A percentile compares a stretch with the other conserved stretches of the same genome.
These are phyloP conservation scores for Candida taoyuanica DNA, from an alignment of 805 yeast species.

Conservation along the genomic window DNA sequence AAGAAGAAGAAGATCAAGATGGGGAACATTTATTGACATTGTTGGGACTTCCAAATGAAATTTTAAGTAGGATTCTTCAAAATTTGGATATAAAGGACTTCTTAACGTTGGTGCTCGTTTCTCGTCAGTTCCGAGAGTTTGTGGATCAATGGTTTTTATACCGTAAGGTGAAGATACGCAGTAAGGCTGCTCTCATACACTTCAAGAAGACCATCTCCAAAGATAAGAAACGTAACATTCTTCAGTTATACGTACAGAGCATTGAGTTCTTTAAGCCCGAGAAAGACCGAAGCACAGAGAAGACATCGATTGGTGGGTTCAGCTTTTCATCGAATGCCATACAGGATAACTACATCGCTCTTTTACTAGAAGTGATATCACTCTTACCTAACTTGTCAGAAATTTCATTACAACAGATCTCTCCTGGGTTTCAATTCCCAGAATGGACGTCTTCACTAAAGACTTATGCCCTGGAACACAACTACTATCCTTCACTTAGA, in stretches of 20 bases:
- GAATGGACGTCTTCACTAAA: conserved; percentile 26
- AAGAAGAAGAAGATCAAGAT: no score
- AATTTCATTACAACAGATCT: conserved; percentile 39
- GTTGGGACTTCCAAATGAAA: conserved; percentile 40
- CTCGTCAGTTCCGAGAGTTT: conserved; percentile 34
- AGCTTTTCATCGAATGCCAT: conserved; percentile 20
- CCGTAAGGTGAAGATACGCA: conserved; percentile 28
- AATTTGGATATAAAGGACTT: conserved; percentile 25
- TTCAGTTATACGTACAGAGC: conserved; percentile 22
- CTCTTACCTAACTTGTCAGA: conserved; percentile 43
- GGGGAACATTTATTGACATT: no score
- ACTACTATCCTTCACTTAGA: conserved; percentile 26
- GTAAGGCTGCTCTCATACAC: conserved; percentile 16
- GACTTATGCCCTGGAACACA: conserved; percentile 25
- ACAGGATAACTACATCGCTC: conserved; percentile 28
- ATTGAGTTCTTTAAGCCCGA: conserved; percentile 19
- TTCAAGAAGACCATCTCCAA: conserved; percentile 35
- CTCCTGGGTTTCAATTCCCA: conserved; percentile 45
- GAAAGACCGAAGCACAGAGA: conserved; percentile 12
- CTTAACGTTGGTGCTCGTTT: conserved; percentile 30
- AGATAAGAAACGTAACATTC: conserved; percentile 27
- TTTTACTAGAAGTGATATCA: conserved; percentile 38
- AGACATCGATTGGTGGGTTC: conserved; percentile 22
- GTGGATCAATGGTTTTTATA: conserved; percentile 37
- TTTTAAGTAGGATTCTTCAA: conserved; percentile 33